Evolutionary conservation across 257 asterid species (phyloP).

Genomic region (Penstemon newberryi): DNA sequence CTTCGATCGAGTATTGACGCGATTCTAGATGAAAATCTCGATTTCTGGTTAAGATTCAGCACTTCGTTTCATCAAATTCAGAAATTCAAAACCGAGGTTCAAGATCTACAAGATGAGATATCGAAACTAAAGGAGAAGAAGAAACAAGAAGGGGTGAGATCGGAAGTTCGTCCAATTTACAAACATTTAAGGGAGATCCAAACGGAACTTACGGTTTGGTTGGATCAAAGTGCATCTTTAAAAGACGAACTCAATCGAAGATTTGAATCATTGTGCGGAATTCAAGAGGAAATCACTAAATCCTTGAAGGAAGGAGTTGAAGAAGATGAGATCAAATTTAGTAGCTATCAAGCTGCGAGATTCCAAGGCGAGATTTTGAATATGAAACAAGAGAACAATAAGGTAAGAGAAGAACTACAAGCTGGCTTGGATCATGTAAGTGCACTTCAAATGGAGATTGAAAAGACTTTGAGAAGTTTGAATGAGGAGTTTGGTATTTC

Average conservation of each 20-base stretch:
- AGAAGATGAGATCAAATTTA: constrained; percentile 66
- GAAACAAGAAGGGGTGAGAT: constrained; percentile 43
- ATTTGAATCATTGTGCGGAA: constrained; percentile 63
- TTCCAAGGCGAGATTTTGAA: constrained; percentile 85
- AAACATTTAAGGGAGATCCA: constrained; percentile 85
- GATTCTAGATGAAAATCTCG: constrained; percentile 52
- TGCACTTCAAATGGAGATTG: constrained; percentile 57
- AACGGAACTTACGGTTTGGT: constrained; percentile 71
- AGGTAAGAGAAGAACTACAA: constrained; percentile 74
- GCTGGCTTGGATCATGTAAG: constrained; percentile 65
- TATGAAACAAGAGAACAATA: constrained; percentile 93
- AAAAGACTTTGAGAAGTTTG: constrained; percentile 56
- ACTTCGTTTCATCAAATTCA: constrained; percentile 48
- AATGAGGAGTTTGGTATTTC: constrained; percentile 63
- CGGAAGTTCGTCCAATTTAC: constrained; percentile 76
- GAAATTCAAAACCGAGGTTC: constrained; percentile 54
- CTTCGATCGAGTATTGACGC: constrained; percentile 50
- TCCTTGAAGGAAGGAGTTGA: constrained; percentile 69
- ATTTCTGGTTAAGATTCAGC: constrained; percentile 72
- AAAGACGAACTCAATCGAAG: constrained; percentile 71
- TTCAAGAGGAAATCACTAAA: constrained; percentile 73
- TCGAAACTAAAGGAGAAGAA: constrained; percentile 34
- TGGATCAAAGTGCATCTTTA: constrained; percentile 61
- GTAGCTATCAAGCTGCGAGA: constrained; percentile 93
- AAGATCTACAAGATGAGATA: constrained; percentile 50